phyloP scores from a whole-genome alignment of 2,329 filamentous ascomycete genomes.

The Aaosphaeria arxii region DNA sequence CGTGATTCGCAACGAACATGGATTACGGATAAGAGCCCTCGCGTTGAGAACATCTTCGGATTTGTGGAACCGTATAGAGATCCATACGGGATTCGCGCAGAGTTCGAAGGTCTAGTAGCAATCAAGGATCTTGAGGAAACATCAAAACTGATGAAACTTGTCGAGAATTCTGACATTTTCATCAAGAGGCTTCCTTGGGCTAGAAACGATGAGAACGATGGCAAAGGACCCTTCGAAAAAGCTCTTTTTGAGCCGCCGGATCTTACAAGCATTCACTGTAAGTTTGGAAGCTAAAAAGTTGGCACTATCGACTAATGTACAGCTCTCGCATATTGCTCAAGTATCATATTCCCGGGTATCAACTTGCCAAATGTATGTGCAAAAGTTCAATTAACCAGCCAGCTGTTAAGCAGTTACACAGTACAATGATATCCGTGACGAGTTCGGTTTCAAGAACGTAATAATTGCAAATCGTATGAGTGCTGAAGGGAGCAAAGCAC shows the following conservation, averaged over 20 bases:
- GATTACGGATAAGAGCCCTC: conserved; percentile 80
- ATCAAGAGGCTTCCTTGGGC: conserved; percentile 30
- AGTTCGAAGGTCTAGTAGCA: conserved; percentile 83
- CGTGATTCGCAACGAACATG: conserved; percentile 78
- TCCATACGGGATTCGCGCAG: conserved; percentile 74
- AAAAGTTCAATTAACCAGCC: background rate
- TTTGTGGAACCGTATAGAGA: conserved; percentile 87
- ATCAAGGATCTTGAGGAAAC: conserved; percentile 33
- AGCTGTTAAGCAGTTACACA: conserved; percentile 1
- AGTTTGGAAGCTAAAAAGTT: background rate
- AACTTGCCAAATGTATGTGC: conserved; percentile 33
- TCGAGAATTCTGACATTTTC: conserved; percentile 18
- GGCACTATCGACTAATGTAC: background rate
- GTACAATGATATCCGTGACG: conserved; percentile 70
- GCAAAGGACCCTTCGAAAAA: conserved; percentile 22
- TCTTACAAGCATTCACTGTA: conserved; percentile 19
- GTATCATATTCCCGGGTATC: conserved; percentile 37
- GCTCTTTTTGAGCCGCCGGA: conserved; percentile 16
- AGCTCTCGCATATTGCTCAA: conserved; percentile 46
- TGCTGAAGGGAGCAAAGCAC: conserved; percentile 53
- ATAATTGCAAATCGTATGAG: conserved; percentile 78
- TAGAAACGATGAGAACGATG: conserved; percentile 12
- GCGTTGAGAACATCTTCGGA: conserved; percentile 76
- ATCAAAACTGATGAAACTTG: background rate
- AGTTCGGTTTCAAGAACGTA: conserved; percentile 73